Base-by-base conservation (phyloP, 2,329 filamentous ascomycete genomes). In the Parastagonospora nodorum region DNA sequence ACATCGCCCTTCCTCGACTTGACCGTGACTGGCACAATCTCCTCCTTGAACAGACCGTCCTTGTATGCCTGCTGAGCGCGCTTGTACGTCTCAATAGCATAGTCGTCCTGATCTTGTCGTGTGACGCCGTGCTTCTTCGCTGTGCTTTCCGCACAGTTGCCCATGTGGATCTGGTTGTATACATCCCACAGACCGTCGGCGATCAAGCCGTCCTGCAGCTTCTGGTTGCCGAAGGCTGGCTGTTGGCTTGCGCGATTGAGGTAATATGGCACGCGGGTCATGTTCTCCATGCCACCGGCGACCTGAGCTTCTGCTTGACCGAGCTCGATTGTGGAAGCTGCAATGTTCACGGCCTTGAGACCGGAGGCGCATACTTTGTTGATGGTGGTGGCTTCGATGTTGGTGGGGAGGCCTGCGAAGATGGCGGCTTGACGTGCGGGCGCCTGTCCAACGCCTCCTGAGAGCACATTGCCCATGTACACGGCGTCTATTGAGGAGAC, bases 331-430 rank as follows among this genome's bases (percentile, higher is more conserved):
- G 96, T 94, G 69, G 96, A 91, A 1, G 93, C 93, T 1, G 93
- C 94, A 38, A 97, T 83, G 16, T 84, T 86, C 4, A 97, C 92
- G 1, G 94, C 89, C 75, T 99, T 99, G 60, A 99, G 80, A 5
- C 94, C 94, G 0, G 92, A 97, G 4, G 94, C 89, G 79, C 94
- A 99, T 53, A 99, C 94, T 78, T 99, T 99, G 82, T 99, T 99
- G 75, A 99, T 88, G 12, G 94, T 97, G 43, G 88, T 87, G 31
- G 92, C 89, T 77, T 99, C 94, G 49, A 95, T 83, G 6, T 82
- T 85, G n/a, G 86, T 79, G 8, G 91, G 83, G 4, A 97, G 84
- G 2, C 92, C 92, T 4, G 94, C 91, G 68, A 95, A 93, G 53
- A 97, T 88, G 59, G 85, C 80, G 9, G 94, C 94, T 78, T 99